Evolutionary conservation across 768 basidiomycete genomes (phyloP), one percentile per base, ranked within the genome.

Genomic region (Crepidotus variabilis): DNA sequence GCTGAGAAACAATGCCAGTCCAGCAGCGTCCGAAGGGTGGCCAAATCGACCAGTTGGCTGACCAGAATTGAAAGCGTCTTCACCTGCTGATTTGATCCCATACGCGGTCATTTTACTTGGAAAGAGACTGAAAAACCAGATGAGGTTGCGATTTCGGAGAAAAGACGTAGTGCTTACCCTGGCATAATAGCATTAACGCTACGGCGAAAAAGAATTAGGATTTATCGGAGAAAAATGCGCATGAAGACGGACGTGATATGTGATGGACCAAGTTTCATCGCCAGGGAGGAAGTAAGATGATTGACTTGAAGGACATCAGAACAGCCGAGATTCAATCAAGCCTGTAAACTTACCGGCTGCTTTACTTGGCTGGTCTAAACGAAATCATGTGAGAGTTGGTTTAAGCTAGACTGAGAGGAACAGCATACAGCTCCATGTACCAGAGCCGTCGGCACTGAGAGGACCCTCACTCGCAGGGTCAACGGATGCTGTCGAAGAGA

Each of bases 161-260:
- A 21, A 33, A 23, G 14, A 24, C 39, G 23, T 13, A 22, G 24
- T 54, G 45, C 72, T 50, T 67, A 90, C 89, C 91, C 91, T 0
- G 91, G 91, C 43, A 86, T 80, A 51, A 93, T 90, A 2, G 91
- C 90, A 61, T 94, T 94, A 4, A 92, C 90, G 54, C 88, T 91
- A n/a, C 28, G 24, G 39, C 9, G 34, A 14, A 7, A 18, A 18
- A 34, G 23, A 48, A 36, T 23, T 6, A 9, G 55, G 23, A 2
- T 28, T 5, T 32, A 20, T 22, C 28, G 28, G 23, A 35, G 28
- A 39, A 36, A 16, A 13, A 3, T 10, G 16, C 10, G 33, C 16
- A 34, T 16, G 10, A 16, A 18, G 2, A 78, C 86, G 16, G 71
- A 90, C 87, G 86, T 90, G 69, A 92, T 81, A 58, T 80, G 78